Evolutionary conservation across 140 eudicot species (phyloP), one percentile per base, ranked within the genome.

Genomic region (Flaveria floridana): DNA sequence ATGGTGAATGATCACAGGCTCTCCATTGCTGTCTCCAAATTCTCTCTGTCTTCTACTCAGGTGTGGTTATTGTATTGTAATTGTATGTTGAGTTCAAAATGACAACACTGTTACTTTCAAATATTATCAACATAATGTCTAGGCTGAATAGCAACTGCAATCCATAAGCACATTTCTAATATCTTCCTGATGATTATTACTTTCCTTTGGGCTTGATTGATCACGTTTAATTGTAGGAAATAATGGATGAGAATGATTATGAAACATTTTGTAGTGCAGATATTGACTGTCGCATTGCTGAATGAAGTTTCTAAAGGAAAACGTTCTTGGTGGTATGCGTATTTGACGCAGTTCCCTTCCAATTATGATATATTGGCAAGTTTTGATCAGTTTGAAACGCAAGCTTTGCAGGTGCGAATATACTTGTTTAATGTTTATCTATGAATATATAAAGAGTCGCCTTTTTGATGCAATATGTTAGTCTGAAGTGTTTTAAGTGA

Each of bases 221-320:
- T 1, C 55, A 16, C 16, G 13, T 68, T 13, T 47, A 2, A 2
- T 47, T 41, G 16, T 12, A 34, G 39, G 23, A 34, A 39, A 3
- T 23, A 13, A 69, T 13, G 53, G 65, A n/a, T 15, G 55, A 19
- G 6, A 26, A 21, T 37, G 26, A 69, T 46, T 44, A 8, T 18
- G 71, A 41, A 51, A 16, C 58, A 20, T 59, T 66, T 30, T 73
- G 13, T 78, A 41, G 44, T 84, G 76, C 89, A 93, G 98, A 82
- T 82, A 77, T 77, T 94, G 81, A 76, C 89, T 52, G 78, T 94
- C 34, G 85, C 90, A 34, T 86, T 94, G 67, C 74, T 94, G 42
- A 86, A 84, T 82, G 99, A 94, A 82, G 84, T 87, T 72, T 82
- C 78, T 71, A 85, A 90, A 82, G 95, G 96, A 68, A 88, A 80